Evolutionary conservation across 345 rosid genomes (phyloP), one percentile per base, ranked within the genome.

Genomic region (Eucalyptus erythrocorys): DNA sequence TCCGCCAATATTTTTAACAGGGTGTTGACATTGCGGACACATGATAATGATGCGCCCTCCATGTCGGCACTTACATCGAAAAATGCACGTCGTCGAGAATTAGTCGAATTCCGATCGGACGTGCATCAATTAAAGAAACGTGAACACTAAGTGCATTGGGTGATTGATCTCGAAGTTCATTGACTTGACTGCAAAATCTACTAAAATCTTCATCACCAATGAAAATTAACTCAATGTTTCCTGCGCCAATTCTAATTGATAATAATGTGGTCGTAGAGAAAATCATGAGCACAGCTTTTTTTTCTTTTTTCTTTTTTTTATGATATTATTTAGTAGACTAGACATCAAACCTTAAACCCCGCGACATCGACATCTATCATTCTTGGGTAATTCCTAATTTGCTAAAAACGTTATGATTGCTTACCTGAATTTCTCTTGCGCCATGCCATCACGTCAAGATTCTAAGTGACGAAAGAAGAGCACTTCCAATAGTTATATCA

Each of bases 301-400:
- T 22, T 0, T 0, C 8, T 1, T 2, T 22, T 4, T 1, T 1
- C 7, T 55, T 24, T 55, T 51, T 7, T 51, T 21, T 26, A 19
- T 51, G 57, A 55, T 55, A 22, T 55, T 55, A 55, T 24, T 22
- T 55, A 55, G 27, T 22, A 55, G 61, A 55, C 30, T 22, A 55
- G 61, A 24, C 61, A 55, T 24, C 61, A 51, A 51, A 51, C 57
- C 22, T 50, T 50, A 50, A 50, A 50, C 55, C 55, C 55, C 55
- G 55, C 22, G 1, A 50, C 55, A 6, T 17, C 4, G 2, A 50
- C 22, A 50, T 50, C 22, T 17, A 50, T 50, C 55, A 45, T 21
- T 51, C 10, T 51, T 51, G 5, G 57, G 57, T 51, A 51, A 7
- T 51, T 51, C 26, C 3, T 51, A 51, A 51, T 51, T 11, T 51